phyloP scores from a whole-genome alignment of 306 rosid species.

The Medicago arabica region DNA sequence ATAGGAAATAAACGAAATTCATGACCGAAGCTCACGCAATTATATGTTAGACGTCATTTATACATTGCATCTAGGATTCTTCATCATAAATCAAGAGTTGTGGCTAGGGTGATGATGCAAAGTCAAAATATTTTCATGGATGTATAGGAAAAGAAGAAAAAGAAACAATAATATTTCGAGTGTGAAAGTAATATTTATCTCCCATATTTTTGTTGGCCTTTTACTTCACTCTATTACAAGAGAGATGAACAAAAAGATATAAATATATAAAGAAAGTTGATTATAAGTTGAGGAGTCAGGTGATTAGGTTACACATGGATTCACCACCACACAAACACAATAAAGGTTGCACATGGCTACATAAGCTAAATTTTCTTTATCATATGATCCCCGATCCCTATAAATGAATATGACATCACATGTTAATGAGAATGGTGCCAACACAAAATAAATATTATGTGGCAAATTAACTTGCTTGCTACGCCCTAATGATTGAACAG shows the following conservation, averaged over 20 bases:
- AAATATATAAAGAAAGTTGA: neutral
- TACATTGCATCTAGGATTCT: too few relatives aligned
- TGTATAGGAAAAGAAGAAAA: too few relatives aligned
- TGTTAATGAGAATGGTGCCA: slow-evolving; percentile 41
- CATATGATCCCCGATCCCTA: slow-evolving; percentile 34
- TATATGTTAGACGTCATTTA: too few relatives aligned
- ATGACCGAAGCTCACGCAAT: too few relatives aligned
- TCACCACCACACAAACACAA: neutral
- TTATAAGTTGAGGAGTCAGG: too few relatives aligned
- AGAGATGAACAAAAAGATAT: neutral
- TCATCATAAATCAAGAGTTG: too few relatives aligned
- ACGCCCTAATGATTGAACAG: slow-evolving; percentile 41
- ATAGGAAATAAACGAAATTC: too few relatives aligned
- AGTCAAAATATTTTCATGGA: too few relatives aligned
- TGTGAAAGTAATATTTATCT: too few relatives aligned
- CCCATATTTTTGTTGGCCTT: neutral
- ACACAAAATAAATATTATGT: neutral
- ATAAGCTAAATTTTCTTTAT: slow-evolving; percentile 26
- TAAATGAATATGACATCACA: slow-evolving; percentile 39
- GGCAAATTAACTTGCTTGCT: slow-evolving; percentile 37
- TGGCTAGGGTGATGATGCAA: too few relatives aligned
- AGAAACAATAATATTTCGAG: too few relatives aligned
- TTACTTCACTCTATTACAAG: neutral
- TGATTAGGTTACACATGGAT: neutral
- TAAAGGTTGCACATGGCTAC: slow-evolving; percentile 1